Evolutionary conservation across 352 stramenopile species (phyloP).

Genomic region (Pythium utonaiense): DNA sequence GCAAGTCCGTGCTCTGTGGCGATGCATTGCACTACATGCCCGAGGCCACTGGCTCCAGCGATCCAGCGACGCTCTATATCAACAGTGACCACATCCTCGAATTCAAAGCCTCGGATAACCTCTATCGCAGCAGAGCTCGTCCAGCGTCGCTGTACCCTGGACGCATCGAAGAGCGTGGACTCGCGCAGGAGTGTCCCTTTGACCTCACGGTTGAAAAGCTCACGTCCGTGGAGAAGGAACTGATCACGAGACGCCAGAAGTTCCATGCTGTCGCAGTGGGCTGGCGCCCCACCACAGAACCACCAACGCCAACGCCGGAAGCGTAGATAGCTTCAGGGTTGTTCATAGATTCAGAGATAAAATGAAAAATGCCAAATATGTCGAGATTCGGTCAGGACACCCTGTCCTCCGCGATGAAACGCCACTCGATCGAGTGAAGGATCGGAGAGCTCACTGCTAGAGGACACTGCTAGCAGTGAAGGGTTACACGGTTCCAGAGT

Average conservation of each 20-base stretch:
- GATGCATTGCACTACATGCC: slow-evolving; percentile 59
- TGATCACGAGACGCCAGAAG: slow-evolving; percentile 10
- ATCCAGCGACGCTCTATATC: slow-evolving; percentile 45
- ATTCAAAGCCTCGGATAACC: slow-evolving; percentile 5
- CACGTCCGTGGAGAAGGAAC: slow-evolving; percentile 1
- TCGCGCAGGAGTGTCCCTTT: slow-evolving; percentile 20
- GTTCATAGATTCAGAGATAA: too few species aligned
- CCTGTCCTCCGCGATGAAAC: too few species aligned
- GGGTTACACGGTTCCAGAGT: too few species aligned
- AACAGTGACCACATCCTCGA: slow-evolving; percentile 57
- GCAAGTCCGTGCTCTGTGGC: slow-evolving; percentile 46
- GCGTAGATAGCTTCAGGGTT: too few species aligned
- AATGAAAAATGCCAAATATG: too few species aligned
- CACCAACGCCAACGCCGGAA: too few species aligned
- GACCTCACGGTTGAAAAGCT: slow-evolving; percentile 15
- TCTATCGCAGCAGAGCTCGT: slow-evolving; percentile 9
- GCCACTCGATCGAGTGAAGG: too few species aligned
- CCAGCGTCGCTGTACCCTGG: slow-evolving; percentile 14
- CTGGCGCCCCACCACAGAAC: background rate
- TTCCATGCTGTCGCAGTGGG: slow-evolving; percentile 5
- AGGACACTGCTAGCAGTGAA: too few species aligned
- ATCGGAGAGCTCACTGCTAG: too few species aligned
- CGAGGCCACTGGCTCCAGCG: slow-evolving; percentile 1
- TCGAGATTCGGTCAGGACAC: too few species aligned
- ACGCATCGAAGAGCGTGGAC: slow-evolving; percentile 4